Evolutionary conservation across 352 stramenopile species (phyloP).

Genomic region (Vaucheria bursata): DNA sequence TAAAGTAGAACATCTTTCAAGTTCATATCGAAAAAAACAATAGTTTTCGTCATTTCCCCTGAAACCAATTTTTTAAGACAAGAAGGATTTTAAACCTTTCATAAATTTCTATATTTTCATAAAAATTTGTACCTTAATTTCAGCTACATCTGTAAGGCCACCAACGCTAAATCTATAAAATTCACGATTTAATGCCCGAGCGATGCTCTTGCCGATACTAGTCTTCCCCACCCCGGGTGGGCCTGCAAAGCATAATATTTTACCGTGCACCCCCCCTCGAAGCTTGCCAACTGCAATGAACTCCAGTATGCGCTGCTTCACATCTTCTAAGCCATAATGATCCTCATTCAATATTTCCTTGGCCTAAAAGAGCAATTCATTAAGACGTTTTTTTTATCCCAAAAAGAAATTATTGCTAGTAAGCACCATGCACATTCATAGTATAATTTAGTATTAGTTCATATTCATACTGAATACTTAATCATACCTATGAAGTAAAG

Average conservation of each 20-base stretch:
- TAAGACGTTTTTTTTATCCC: too few species aligned
- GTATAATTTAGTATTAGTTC: too few species aligned
- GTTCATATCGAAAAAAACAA: too few species aligned
- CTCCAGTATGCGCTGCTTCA: slow-evolving; percentile 97
- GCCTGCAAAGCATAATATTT: slow-evolving; percentile 90
- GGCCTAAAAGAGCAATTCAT: background rate
- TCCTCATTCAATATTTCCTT: slow-evolving; percentile 78
- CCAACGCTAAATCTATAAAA: slow-evolving; percentile 98
- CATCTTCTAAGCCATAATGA: slow-evolving; percentile 94
- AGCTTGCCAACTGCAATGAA: slow-evolving; percentile 98
- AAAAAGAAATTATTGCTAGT: slow-evolving; percentile 10
- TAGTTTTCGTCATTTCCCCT: too few species aligned
- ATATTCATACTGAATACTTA: too few species aligned
- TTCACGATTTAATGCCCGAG: slow-evolving; percentile 84
- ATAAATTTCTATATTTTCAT: background rate
- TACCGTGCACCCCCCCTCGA: slow-evolving; percentile 86
- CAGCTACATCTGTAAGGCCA: slow-evolving; percentile 87
- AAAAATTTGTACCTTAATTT: slow-evolving; percentile 64
- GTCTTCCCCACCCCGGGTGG: slow-evolving; percentile 55
- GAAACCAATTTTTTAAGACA: background rate
- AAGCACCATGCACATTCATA: slow-evolving; percentile 15
- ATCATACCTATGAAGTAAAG: too few species aligned
- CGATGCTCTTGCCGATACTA: slow-evolving; percentile 77
- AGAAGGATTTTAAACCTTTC: background rate
- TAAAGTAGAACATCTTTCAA: too few species aligned